Base-by-base conservation (phyloP, 1,139 yeast genomes). In the Protomyces inundatus region DNA sequence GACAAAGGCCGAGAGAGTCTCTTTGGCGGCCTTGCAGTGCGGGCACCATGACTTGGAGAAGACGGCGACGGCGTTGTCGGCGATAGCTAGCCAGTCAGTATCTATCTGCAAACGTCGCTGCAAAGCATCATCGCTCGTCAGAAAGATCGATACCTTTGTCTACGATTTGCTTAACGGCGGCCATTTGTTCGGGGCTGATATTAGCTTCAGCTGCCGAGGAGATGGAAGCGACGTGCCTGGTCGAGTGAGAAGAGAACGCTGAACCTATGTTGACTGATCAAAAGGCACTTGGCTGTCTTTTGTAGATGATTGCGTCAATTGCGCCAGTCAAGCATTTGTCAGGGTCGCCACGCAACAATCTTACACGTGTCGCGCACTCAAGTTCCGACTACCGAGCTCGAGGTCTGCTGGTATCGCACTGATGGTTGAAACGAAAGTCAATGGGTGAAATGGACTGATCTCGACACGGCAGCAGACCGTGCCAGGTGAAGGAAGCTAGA, bases 21-120 rank as follows among this genome's bases (percentile, higher is more conserved):
- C 77, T 76, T 87, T 82, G 60, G 95, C 76, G 32, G 84, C 82
- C 54, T 79, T 74, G 74, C 95, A 88, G 80, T 84, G 87, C 50
- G 95, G 95, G 40, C 66, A 64, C 62, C 75, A 81, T 62, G 86
- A 80, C 81, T 90, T 90, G 62, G 96, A 86, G 64, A 97, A 97
- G 69, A 91, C 85, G 74, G 90, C 89, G 66, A 91, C 54, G 6
- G 62, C 56, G 56, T 58, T 23, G 16, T 34, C 54, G 10, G 42
- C 42, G 42, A 52, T 33, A 33, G 40, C 40, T 34, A 12, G 12
- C 10, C 9, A 7, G 40, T 14, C 12, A 12, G n/a, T 48, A 6
- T 3, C 9, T 12, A 2, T 2, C 50, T 16, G 9, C 23, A 45
- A 45, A 45, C n/a, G 50, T 45, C 16, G n/a, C 2, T 10, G n/a